These are phyloP conservation scores for Linnemannia zychae DNA, from an alignment of 192 early-diverging fungal species.

Conservation along the genomic window DNA sequence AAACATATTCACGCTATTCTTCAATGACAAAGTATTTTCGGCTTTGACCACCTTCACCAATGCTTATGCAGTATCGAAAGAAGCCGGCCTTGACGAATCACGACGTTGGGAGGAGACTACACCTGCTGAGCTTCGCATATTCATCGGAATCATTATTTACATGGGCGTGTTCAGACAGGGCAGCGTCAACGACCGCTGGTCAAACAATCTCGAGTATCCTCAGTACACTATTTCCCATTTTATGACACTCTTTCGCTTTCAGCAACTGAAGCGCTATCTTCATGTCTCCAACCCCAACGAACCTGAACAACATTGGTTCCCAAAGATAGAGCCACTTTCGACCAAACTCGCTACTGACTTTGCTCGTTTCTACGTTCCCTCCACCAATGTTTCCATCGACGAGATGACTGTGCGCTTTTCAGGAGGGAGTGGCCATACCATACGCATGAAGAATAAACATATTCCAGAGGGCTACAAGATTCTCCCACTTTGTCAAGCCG, in stretches of 20 bases:
- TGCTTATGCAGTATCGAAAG: constrained; percentile 18
- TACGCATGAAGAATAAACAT: constrained; percentile 39
- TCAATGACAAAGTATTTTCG: neutral
- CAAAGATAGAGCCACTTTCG: constrained; percentile 33
- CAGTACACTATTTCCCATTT: constrained; percentile 14
- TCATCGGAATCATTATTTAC: constrained; percentile 38
- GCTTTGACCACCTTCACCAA: constrained; percentile 29
- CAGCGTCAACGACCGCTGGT: constrained; percentile 16
- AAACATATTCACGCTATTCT: constrained; percentile 15
- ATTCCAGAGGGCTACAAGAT: constrained; percentile 53
- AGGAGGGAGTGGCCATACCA: constrained; percentile 29
- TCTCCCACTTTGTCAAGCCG: constrained; percentile 36
- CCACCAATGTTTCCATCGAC: constrained; percentile 29
- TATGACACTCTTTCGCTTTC: constrained; percentile 37
- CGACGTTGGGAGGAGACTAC: constrained; percentile 18
- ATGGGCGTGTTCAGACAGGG: constrained; percentile 23
- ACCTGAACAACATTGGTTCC: neutral
- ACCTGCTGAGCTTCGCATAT: constrained; percentile 16
- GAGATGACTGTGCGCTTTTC: constrained; percentile 50
- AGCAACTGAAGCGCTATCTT: constrained; percentile 37
- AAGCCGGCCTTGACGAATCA: neutral
- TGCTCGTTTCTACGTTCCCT: constrained; percentile 32
- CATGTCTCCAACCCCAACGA: constrained; percentile 17
- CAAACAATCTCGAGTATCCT: constrained; percentile 1
- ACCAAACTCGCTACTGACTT: constrained; percentile 14